phyloP scores from a whole-genome alignment of 169 alveolate species.

The Neospora caninum region DNA sequence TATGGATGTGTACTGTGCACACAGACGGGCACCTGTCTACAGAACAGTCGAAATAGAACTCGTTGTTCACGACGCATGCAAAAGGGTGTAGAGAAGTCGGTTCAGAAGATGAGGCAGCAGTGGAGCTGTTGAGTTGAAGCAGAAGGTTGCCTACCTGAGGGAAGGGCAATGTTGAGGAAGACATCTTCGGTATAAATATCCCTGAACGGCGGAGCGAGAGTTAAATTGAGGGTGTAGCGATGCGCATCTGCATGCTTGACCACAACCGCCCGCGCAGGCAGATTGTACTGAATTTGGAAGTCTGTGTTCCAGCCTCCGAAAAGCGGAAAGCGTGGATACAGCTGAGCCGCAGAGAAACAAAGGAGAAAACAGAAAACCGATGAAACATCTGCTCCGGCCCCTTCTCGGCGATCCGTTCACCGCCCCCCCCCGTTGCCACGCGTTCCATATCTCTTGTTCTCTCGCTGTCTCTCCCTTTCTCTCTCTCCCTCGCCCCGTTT shows the following conservation, averaged over 20 bases:
- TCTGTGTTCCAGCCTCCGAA: slow-evolving; percentile 69
- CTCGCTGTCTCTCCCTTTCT: neutral
- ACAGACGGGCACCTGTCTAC: too few relatives aligned
- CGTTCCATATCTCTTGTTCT: neutral
- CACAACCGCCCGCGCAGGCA: slow-evolving; percentile 48
- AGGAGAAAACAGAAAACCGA: neutral
- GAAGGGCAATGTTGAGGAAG: slow-evolving; percentile 54
- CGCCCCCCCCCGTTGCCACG: too few relatives aligned
- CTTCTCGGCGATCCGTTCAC: too few relatives aligned
- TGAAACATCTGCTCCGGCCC: too few relatives aligned
- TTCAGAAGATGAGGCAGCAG: too few relatives aligned
- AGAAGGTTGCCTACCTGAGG: slow-evolving; percentile 46
- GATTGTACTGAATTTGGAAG: slow-evolving; percentile 37
- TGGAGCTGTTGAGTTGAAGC: too few relatives aligned
- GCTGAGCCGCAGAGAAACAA: slow-evolving; percentile 37
- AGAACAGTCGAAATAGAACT: too few relatives aligned
- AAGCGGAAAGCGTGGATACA: slow-evolving; percentile 65
- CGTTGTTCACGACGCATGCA: too few relatives aligned
- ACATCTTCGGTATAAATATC: slow-evolving; percentile 54
- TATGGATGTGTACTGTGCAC: too few relatives aligned
- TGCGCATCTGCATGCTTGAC: neutral
- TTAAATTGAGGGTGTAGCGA: slow-evolving; percentile 16
- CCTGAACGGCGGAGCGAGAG: slow-evolving; percentile 61
- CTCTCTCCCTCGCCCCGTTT: neutral
- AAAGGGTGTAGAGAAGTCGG: too few relatives aligned